A percentile compares a stretch with the other conserved stretches of the same genome.
Evolutionary conservation across 1,284 basidiomycete species (phyloP).

Genomic region (Malassezia obtusa): DNA sequence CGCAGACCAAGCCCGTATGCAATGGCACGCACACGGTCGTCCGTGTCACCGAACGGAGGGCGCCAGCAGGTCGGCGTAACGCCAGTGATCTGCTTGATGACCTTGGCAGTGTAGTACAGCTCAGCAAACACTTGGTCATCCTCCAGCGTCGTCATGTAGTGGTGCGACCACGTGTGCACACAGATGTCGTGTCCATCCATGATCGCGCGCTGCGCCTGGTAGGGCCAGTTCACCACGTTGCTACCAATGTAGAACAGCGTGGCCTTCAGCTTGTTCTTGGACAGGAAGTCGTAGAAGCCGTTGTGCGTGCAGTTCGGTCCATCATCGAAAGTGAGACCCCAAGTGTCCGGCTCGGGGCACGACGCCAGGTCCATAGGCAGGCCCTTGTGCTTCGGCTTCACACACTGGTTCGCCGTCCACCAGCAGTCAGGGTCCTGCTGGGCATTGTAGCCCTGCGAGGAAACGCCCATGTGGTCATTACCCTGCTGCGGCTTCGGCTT

Average conservation of each 20-base stretch:
- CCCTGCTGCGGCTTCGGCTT: neutral
- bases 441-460: constrained; percentile 7
- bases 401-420: constrained; percentile 38
- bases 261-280: constrained; percentile 20
- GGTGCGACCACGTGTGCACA: constrained; percentile 28
- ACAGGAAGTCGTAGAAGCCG: constrained; percentile 23
- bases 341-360: constrained; percentile 50
- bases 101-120: constrained; percentile 52
- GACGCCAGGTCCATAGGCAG: constrained; percentile 48
- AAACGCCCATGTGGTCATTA: neutral
- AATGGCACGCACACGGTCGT: constrained; percentile 52
- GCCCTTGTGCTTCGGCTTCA: constrained; percentile 37
- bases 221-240: constrained; percentile 52
- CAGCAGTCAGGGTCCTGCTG: constrained; percentile 39
- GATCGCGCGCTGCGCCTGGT: constrained; percentile 51
- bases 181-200: constrained; percentile 22
- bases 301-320: constrained; percentile 37
- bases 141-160: constrained; percentile 20
- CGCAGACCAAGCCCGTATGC: constrained; percentile 52
- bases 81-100: constrained; percentile 51
- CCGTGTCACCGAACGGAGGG: constrained; percentile 51
- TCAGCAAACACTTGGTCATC: constrained; percentile 51
- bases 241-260: constrained; percentile 30
- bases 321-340: constrained; percentile 36
- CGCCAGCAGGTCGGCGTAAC: constrained; percentile 51